Conservation (phyloP, 345 rosid genomes). For the Aquilaria yunnanensis region DNA sequence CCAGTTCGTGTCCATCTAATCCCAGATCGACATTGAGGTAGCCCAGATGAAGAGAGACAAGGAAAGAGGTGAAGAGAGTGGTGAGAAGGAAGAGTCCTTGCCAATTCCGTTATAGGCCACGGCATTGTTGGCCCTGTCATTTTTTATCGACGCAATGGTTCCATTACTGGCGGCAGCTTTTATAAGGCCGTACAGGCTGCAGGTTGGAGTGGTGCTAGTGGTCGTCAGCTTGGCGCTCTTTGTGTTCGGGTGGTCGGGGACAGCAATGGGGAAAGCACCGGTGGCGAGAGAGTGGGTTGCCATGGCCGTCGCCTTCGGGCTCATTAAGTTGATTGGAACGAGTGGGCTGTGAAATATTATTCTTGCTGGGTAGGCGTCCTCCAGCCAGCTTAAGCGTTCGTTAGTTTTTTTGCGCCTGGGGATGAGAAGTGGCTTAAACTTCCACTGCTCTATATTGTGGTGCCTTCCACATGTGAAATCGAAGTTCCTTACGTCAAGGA, state of each 20-base stretch:
- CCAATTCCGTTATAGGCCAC: constrained; percentile 87
- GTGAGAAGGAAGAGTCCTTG: constrained; percentile 38
- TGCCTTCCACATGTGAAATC: too few relatives aligned
- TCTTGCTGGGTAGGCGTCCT: too few relatives aligned
- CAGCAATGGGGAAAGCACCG: constrained; percentile 67
- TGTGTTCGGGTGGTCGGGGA: constrained; percentile 75
- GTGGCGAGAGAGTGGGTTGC: constrained; percentile 74
- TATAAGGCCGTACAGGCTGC: constrained; percentile 49
- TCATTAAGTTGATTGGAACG: constrained; percentile 71
- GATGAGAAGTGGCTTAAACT: too few relatives aligned
- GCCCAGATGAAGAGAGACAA: constrained; percentile 62
- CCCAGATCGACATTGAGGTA: constrained; percentile 74
- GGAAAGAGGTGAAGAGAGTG: constrained; percentile 7
- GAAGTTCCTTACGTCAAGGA: too few relatives aligned
- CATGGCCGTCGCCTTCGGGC: constrained; percentile 82
- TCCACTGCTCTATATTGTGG: too few relatives aligned
- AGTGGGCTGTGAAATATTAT: constrained; percentile 32
- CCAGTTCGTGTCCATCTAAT: constrained; percentile 82
- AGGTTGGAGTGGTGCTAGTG: constrained; percentile 50
- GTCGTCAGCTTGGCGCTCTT: constrained; percentile 58
- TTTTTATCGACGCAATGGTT: constrained; percentile 72
- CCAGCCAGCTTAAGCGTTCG: too few relatives aligned
- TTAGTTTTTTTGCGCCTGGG: too few relatives aligned
- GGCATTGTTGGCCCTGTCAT: constrained; percentile 76
- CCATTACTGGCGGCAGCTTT: constrained; percentile 82